These are phyloP conservation scores for Pseudogymnoascus destructans DNA, from an alignment of 2,329 filamentous ascomycete genomes.

Conservation along the genomic window DNA sequence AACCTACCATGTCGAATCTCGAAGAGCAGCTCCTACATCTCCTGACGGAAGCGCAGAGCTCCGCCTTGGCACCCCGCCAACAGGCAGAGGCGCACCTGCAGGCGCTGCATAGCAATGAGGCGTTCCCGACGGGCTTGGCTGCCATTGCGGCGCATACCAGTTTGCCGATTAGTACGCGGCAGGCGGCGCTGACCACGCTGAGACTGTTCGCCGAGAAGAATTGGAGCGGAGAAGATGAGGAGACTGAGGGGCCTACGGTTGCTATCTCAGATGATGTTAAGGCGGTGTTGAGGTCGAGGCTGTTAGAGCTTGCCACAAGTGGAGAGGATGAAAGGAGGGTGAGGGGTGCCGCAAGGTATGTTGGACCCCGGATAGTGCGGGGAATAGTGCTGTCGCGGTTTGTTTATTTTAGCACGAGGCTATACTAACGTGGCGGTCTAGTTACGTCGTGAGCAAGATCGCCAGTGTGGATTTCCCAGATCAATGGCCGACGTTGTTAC, in stretches of 20 bases:
- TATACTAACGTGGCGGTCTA: slow-evolving; percentile 22
- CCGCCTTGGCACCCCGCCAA: slow-evolving; percentile 64
- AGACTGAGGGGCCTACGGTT: slow-evolving; percentile 39
- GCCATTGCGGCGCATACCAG: slow-evolving; percentile 68
- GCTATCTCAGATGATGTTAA: slow-evolving; percentile 63
- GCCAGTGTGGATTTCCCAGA: slow-evolving; percentile 88
- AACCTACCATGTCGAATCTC: slow-evolving; percentile 5
- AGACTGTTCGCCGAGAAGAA: slow-evolving; percentile 73
- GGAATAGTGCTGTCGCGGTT: neutral
- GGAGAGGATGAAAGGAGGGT: slow-evolving; percentile 69
- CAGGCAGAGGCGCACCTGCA: slow-evolving; percentile 53
- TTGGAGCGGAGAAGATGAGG: slow-evolving; percentile 67
- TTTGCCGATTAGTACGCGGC: slow-evolving; percentile 62
- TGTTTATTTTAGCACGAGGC: slow-evolving; percentile 10
- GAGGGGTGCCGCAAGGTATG: slow-evolving; percentile 75
- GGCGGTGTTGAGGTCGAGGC: slow-evolving; percentile 53
- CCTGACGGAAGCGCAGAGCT: slow-evolving; percentile 72
- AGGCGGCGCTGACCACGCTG: slow-evolving; percentile 67
- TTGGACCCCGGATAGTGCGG: slow-evolving; percentile 4
- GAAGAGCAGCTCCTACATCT: slow-evolving; percentile 85
- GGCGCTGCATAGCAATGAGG: slow-evolving; percentile 40
- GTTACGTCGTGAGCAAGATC: slow-evolving; percentile 78
- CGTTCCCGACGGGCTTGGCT: slow-evolving; percentile 67
- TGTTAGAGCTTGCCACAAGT: slow-evolving; percentile 64
- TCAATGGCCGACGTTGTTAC: slow-evolving; percentile 82